Percentiles rank a stretch among this genome's conserved stretches.
Conservation (phyloP, 202 grass and related monocot genomes). For the Cymbopogon flexuosus region DNA sequence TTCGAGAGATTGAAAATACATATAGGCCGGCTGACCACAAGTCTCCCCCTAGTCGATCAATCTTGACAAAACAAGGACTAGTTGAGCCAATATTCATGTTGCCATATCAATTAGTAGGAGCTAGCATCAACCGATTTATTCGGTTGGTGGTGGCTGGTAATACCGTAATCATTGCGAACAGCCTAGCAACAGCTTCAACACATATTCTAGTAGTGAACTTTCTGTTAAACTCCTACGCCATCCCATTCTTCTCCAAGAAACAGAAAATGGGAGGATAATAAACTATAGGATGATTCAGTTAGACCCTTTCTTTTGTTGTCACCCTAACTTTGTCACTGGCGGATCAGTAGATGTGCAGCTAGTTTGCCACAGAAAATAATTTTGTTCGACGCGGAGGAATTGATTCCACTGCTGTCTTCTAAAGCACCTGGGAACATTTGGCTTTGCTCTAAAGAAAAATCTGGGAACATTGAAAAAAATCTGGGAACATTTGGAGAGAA, state of each 20-base stretch:
- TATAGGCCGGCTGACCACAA: background rate
- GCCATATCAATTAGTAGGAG: background rate
- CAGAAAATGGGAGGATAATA: background rate
- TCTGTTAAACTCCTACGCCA: background rate
- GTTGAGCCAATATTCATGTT: constrained; percentile 4
- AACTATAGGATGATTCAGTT: background rate
- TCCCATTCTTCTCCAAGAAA: background rate
- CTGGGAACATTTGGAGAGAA: background rate
- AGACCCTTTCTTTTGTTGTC: background rate
- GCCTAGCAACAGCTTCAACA: constrained; percentile 40
- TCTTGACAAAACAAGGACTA: background rate
- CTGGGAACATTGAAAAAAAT: too few species aligned
- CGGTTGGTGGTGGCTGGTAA: constrained; percentile 23
- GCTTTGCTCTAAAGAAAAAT: background rate
- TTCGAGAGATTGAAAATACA: background rate
- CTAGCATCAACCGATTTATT: constrained; percentile 31
- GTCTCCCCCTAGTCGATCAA: background rate
- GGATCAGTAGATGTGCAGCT: background rate
- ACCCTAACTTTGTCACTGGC: background rate
- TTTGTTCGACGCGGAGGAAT: background rate
- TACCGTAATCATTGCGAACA: constrained; percentile 39
- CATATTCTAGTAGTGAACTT: background rate
- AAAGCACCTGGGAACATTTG: background rate
- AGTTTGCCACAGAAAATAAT: background rate
- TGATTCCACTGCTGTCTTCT: background rate